Conservation (phyloP, 2,329 filamentous ascomycete genomes). For the Beauveria brongniartii region DNA sequence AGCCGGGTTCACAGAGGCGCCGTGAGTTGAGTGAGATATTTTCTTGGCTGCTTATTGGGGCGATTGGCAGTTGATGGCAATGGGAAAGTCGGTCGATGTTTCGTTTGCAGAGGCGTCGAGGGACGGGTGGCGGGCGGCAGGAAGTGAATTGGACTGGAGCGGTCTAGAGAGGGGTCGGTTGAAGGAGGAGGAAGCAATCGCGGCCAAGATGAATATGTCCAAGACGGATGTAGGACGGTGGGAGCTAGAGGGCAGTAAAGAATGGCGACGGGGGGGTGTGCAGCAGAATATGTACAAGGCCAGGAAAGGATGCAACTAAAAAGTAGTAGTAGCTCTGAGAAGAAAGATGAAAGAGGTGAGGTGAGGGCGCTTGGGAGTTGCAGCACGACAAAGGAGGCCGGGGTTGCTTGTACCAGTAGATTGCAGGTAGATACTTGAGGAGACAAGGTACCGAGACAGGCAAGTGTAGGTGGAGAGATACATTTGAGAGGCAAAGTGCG, state of each 20-base stretch:
- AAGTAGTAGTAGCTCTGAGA: slow-evolving; percentile 2
- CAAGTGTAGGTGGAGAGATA: neutral
- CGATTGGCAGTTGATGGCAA: neutral
- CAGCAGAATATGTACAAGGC: neutral
- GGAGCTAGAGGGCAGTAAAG: neutral
- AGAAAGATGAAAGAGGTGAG: neutral
- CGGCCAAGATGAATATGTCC: neutral
- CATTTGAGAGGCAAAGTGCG: neutral
- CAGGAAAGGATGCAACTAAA: slow-evolving; percentile 5
- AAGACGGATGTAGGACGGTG: neutral
- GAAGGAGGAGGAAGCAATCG: neutral
- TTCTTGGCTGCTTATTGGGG: neutral
- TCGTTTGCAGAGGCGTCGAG: neutral
- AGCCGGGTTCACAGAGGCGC: neutral
- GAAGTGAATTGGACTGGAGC: neutral
- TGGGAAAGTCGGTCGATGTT: neutral
- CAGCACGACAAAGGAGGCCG: neutral
- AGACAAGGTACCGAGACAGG: neutral
- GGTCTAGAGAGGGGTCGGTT: neutral
- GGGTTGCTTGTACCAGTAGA: neutral
- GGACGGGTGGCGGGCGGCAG: neutral
- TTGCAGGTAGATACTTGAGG: neutral
- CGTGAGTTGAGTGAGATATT: neutral
- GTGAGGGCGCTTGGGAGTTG: neutral
- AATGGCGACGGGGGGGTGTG: neutral